phyloP scores from a whole-genome alignment of 345 rosid genomes.

The Salix koriyanagi region DNA sequence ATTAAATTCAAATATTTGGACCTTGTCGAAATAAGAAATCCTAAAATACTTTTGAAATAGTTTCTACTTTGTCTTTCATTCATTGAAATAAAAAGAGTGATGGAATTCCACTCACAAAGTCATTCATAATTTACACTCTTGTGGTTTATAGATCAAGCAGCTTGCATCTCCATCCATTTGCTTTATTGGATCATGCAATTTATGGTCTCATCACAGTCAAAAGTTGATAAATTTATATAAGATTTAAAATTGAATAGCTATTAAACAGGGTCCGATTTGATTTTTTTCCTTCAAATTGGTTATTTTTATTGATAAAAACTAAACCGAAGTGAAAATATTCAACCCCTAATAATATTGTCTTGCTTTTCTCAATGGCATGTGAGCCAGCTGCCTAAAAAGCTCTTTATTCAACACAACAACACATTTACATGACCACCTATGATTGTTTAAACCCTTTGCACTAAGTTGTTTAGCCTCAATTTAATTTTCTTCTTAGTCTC shows the following conservation, averaged over 20 bases:
- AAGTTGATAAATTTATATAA: not conserved
- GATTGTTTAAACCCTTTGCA: not conserved
- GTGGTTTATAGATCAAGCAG: not conserved
- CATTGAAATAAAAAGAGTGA: not conserved
- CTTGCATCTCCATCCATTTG: not conserved
- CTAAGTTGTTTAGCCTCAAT: not conserved
- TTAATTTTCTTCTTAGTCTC: not conserved
- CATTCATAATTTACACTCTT: not conserved
- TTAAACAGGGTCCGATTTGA: not conserved
- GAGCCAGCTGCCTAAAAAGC: not conserved
- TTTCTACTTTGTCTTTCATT: not conserved
- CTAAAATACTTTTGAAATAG: too few relatives aligned
- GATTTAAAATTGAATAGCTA: not conserved
- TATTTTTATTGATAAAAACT: too few relatives aligned
- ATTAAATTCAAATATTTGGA: too few relatives aligned
- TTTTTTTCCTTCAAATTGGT: too few relatives aligned
- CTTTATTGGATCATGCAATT: not conserved
- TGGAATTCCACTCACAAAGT: not conserved
- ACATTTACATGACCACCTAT: not conserved
- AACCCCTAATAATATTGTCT: not conserved
- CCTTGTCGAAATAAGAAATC: accelerated
- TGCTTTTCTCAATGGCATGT: conserved; percentile 7
- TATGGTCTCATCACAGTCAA: not conserved
- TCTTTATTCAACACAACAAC: not conserved
- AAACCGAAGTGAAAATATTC: too few relatives aligned